Conservation (phyloP, 2,329 filamentous ascomycete genomes). For the Scolecobasidium constrictum region DNA sequence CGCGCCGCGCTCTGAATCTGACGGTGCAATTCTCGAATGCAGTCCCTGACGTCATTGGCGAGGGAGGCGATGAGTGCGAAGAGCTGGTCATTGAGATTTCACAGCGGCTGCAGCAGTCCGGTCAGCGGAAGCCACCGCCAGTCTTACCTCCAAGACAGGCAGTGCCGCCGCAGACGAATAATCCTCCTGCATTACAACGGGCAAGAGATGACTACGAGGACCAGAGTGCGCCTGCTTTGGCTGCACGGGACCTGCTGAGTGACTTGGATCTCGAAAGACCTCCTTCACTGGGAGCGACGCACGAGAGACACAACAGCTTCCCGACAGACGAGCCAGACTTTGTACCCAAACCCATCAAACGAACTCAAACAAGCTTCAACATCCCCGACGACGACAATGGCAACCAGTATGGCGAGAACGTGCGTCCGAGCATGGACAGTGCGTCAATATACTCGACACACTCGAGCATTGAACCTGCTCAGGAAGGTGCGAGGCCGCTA, state of each 20-base stretch:
- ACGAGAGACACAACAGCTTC: not conserved
- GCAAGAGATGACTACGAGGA: not conserved
- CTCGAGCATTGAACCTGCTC: not conserved
- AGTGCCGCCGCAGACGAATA: not conserved
- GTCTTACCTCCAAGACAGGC: not conserved
- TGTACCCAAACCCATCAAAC: slow-evolving; percentile 41
- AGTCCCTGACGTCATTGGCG: slow-evolving; percentile 72
- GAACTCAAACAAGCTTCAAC: slow-evolving; percentile 46
- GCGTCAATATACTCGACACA: not conserved
- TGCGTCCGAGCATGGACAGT: slow-evolving; percentile 13
- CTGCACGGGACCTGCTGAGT: not conserved
- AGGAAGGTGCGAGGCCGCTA: not conserved
- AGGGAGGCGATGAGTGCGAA: slow-evolving; percentile 81
- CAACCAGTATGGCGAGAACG: slow-evolving; percentile 26
- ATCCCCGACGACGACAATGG: slow-evolving; percentile 14
- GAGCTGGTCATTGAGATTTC: slow-evolving; percentile 62
- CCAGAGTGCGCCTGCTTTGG: not conserved
- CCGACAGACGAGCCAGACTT: slow-evolving; percentile 31
- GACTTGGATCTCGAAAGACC: not conserved
- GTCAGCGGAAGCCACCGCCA: slow-evolving; percentile 5
- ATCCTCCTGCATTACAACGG: not conserved
- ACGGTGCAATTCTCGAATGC: slow-evolving; percentile 63
- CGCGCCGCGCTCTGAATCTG: slow-evolving; percentile 27
- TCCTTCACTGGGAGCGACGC: not conserved
- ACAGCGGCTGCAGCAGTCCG: slow-evolving; percentile 18